A percentile compares a stretch with the other conserved stretches of the same genome.
These are phyloP conservation scores for Nothophaeocryptopus gaeumannii DNA, from an alignment of 2,329 filamentous ascomycete species.

Conservation along the genomic window DNA sequence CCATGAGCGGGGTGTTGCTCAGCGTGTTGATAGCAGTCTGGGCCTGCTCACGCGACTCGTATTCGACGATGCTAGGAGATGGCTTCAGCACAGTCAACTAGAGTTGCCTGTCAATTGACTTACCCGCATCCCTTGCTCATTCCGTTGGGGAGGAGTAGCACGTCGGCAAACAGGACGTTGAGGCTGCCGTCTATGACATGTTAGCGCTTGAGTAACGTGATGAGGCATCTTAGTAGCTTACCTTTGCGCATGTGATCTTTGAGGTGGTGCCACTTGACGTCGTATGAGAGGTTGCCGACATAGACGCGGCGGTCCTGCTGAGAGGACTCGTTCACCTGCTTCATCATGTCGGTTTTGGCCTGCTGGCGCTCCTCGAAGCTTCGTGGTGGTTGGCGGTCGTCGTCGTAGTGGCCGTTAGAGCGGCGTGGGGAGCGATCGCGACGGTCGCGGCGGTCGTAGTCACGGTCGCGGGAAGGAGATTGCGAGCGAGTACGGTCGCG, in stretches of 20 bases:
- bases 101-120: conserved; percentile 44
- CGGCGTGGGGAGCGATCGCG: conserved; percentile 69
- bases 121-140: conserved; percentile 99
- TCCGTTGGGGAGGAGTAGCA: conserved; percentile 99
- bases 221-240: conserved; percentile 57
- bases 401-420: conserved; percentile 68
- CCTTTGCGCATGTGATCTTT: conserved; percentile 99
- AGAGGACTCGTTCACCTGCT: conserved; percentile 85
- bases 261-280: conserved; percentile 99
- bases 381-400: conserved; percentile 49
- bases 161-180: conserved; percentile 98
- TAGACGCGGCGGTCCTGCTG: conserved; percentile 99
- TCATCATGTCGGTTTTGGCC: conserved; percentile 94
- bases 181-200: conserved; percentile 59
- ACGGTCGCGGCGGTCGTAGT: conserved; percentile 43
- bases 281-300: conserved; percentile 97
- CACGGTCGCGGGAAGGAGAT: conserved; percentile 22
- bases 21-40: conserved; percentile 95
- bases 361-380: conserved; percentile 78
- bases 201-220: conserved; percentile 42
- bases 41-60: conserved; percentile 98
- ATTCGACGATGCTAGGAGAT: conserved; percentile 89
- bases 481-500: conserved; percentile 21
- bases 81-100: background rate
- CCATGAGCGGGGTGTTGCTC: conserved; percentile 99